A percentile compares a stretch with the other conserved stretches of the same genome.
Conservation (phyloP, 345 rosid genomes). For the Anastatica hierochuntica region DNA sequence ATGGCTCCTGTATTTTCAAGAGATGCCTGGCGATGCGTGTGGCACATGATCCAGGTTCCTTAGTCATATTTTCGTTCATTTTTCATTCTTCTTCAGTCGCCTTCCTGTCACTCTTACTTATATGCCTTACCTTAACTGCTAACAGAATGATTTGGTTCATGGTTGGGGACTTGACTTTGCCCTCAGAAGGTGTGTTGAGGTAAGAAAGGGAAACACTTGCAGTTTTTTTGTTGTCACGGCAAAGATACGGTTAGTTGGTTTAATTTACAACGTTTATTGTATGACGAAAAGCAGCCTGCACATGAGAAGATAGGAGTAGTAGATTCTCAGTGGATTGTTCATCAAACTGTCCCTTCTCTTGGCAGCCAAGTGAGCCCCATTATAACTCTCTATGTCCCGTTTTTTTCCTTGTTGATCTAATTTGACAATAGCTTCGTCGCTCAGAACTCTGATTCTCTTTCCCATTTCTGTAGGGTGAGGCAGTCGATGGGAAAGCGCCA, state of each 20-base stretch:
- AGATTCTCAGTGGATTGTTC: slow-evolving; percentile 96
- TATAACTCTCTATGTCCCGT: too few relatives aligned
- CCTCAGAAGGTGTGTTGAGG: slow-evolving; percentile 86
- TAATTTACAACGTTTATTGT: not conserved
- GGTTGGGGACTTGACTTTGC: slow-evolving; percentile 99
- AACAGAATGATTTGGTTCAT: slow-evolving; percentile 94
- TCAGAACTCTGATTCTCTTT: too few relatives aligned
- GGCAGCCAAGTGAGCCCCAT: slow-evolving; percentile 54
- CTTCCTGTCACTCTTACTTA: too few relatives aligned
- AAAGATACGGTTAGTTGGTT: too few relatives aligned
- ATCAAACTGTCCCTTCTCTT: slow-evolving; percentile 86
- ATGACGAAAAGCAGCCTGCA: slow-evolving; percentile 48
- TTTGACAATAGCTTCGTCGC: too few relatives aligned
- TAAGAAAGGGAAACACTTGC: too few relatives aligned
- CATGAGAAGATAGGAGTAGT: slow-evolving; percentile 93
- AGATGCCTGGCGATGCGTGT: slow-evolving; percentile 93
- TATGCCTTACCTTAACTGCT: too few relatives aligned
- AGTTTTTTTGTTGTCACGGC: too few relatives aligned
- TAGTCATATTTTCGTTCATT: too few relatives aligned
- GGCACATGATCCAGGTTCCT: slow-evolving; percentile 92
- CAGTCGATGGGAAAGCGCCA: slow-evolving; percentile 60
- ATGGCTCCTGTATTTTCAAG: slow-evolving; percentile 95
- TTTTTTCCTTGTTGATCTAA: too few relatives aligned
- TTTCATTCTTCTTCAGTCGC: too few relatives aligned
- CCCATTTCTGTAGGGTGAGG: slow-evolving; percentile 37